These are phyloP conservation scores for Heracleum sosnowskyi DNA, from an alignment of 129 eudicot species.

Conservation along the genomic window DNA sequence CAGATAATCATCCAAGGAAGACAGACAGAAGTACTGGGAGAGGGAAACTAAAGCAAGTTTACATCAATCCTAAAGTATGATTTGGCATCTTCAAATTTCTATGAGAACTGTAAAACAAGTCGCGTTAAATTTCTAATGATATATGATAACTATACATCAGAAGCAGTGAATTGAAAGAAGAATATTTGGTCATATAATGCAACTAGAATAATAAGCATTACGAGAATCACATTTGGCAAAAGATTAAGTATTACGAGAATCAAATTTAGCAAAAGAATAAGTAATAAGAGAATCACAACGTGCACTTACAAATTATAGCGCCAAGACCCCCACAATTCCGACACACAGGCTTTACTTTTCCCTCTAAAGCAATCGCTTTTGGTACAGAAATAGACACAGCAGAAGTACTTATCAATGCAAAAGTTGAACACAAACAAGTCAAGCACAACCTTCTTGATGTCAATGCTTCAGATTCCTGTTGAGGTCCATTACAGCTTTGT, in stretches of 20 bases:
- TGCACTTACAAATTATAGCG: slow-evolving; percentile 81
- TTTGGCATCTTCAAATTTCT: neutral
- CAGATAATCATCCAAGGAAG: neutral
- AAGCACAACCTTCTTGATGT: slow-evolving; percentile 64
- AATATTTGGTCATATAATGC: neutral
- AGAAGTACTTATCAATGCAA: slow-evolving; percentile 46
- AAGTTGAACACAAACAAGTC: slow-evolving; percentile 67
- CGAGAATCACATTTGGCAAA: neutral
- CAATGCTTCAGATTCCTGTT: slow-evolving; percentile 39
- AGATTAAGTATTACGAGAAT: neutral
- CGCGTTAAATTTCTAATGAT: neutral
- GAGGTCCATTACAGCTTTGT: slow-evolving; percentile 3
- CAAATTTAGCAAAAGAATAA: neutral
- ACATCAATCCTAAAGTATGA: neutral
- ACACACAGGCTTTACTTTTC: slow-evolving; percentile 54
- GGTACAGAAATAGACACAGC: slow-evolving; percentile 24
- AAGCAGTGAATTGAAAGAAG: neutral
- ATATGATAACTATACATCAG: neutral
- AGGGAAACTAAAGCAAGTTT: neutral
- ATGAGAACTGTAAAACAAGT: neutral
- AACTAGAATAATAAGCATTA: neutral
- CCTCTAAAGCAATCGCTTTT: slow-evolving; percentile 44
- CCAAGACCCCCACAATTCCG: slow-evolving; percentile 92
- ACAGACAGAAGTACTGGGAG: neutral
- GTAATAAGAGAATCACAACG: neutral